These are phyloP conservation scores for Aureobasidium sp. DNA, from an alignment of 2,329 filamentous ascomycete species.

Conservation along the genomic window DNA sequence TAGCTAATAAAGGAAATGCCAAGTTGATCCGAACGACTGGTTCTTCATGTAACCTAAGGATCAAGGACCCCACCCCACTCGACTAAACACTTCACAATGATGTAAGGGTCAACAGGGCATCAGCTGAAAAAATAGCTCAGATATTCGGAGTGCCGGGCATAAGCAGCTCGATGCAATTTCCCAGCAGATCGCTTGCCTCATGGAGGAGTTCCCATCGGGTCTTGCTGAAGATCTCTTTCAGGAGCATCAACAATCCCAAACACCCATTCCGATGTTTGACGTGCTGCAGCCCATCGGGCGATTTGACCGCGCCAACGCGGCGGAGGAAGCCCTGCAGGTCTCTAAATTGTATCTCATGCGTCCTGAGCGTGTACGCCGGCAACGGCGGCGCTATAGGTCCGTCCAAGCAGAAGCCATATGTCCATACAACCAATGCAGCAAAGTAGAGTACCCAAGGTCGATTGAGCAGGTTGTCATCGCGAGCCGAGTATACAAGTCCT, in stretches of 20 bases:
- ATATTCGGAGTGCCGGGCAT: slow-evolving; percentile 21
- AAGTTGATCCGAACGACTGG: slow-evolving; percentile 4
- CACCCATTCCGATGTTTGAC: slow-evolving; percentile 75
- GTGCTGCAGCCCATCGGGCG: slow-evolving; percentile 69
- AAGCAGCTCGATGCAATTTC: slow-evolving; percentile 68
- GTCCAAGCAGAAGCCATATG: slow-evolving; percentile 85
- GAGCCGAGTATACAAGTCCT: slow-evolving; percentile 60
- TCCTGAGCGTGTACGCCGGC: slow-evolving; percentile 43
- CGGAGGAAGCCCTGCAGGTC: slow-evolving; percentile 77
- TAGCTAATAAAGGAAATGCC: no score
- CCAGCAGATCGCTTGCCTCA: slow-evolving; percentile 73
- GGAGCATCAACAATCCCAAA: slow-evolving; percentile 70
- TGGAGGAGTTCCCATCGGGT: slow-evolving; percentile 88
- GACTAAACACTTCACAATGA: slow-evolving; percentile 1
- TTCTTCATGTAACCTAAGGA: not conserved
- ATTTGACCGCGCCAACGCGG: slow-evolving; percentile 62
- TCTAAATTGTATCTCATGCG: slow-evolving; percentile 57
- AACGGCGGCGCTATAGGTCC: slow-evolving; percentile 55
- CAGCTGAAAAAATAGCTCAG: not conserved
- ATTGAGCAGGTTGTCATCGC: slow-evolving; percentile 84
- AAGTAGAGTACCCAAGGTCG: slow-evolving; percentile 95
- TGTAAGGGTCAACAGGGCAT: not conserved
- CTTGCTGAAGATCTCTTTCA: slow-evolving; percentile 72
- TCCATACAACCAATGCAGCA: slow-evolving; percentile 87
- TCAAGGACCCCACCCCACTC: not conserved